These are phyloP conservation scores for Isabelozyma rhagii DNA, from an alignment of 805 yeast genomes.

Conservation along the genomic window DNA sequence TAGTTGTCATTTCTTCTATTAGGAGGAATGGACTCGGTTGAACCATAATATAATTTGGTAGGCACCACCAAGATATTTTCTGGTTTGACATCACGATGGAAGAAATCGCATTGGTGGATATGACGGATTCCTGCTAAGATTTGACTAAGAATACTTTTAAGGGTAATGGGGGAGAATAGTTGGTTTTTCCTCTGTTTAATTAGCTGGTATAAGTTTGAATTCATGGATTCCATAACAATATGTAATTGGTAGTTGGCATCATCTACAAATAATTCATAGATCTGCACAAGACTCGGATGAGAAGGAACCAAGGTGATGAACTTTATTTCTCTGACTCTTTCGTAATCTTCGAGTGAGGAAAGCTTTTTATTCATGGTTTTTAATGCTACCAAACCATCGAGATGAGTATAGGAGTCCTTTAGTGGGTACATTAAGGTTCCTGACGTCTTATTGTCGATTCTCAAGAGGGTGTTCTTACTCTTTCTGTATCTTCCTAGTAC, in stretches of 20 bases:
- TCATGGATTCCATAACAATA: slow-evolving; percentile 87
- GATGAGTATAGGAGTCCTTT: slow-evolving; percentile 14
- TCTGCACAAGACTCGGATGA: slow-evolving; percentile 69
- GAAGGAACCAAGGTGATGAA: slow-evolving; percentile 67
- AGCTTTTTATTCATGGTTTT: slow-evolving; percentile 69
- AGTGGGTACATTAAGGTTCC: slow-evolving; percentile 53
- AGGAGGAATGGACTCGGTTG: slow-evolving; percentile 35
- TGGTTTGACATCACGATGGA: slow-evolving; percentile 92
- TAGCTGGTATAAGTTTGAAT: slow-evolving; percentile 74
- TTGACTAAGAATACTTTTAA: slow-evolving; percentile 69
- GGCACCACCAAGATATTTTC: slow-evolving; percentile 80
- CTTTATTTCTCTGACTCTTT: slow-evolving; percentile 57
- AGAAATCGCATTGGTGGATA: slow-evolving; percentile 65
- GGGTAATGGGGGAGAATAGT: slow-evolving; percentile 53
- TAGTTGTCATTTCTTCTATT: slow-evolving; percentile 43
- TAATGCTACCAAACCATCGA: slow-evolving; percentile 59
- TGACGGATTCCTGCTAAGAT: slow-evolving; percentile 75
- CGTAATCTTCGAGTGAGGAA: slow-evolving; percentile 27
- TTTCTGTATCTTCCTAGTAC: slow-evolving; percentile 52
- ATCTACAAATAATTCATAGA: slow-evolving; percentile 80
- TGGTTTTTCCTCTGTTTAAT: slow-evolving; percentile 58
- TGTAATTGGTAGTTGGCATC: slow-evolving; percentile 55
- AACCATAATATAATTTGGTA: slow-evolving; percentile 50
- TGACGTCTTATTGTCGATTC: slow-evolving; percentile 11
- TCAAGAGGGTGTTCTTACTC: slow-evolving; percentile 15